Conservation (phyloP, 257 asterid genomes). For the Oldenlandia corymbosa region DNA sequence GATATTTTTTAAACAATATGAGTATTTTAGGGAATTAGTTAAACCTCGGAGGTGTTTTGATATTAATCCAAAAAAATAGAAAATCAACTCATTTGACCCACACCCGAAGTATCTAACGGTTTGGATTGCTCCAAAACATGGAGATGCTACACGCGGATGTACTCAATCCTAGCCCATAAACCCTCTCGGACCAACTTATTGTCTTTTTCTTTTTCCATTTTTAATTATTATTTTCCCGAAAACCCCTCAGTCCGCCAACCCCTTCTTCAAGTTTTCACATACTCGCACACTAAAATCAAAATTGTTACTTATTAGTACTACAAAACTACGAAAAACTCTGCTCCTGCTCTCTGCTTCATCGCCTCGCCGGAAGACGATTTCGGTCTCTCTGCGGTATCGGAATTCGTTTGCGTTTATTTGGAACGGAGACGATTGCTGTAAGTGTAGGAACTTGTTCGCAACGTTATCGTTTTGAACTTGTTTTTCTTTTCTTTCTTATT, state of each 20-base stretch:
- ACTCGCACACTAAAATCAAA: not conserved
- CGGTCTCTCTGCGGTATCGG: not conserved
- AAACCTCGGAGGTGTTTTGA: too few species aligned
- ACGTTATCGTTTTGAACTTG: not conserved
- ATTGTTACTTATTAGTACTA: too few species aligned
- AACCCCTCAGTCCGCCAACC: not conserved
- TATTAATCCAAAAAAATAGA: too few species aligned
- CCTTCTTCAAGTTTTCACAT: constrained; percentile 12
- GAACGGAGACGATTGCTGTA: not conserved
- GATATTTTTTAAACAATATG: too few species aligned
- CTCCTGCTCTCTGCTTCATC: too few species aligned
- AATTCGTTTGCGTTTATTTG: not conserved
- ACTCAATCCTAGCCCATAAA: not conserved
- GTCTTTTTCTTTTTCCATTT: too few species aligned
- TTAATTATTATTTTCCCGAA: too few species aligned
- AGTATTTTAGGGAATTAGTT: too few species aligned
- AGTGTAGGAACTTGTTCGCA: not conserved
- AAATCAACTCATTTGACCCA: too few species aligned
- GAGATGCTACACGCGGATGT: not conserved
- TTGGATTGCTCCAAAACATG: not conserved
- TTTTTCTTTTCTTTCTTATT: not conserved
- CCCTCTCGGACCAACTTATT: not conserved
- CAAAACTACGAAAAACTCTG: too few species aligned
- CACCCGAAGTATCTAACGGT: too few species aligned
- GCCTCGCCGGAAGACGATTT: not conserved